A percentile compares a stretch with the other conserved stretches of the same genome.
These are phyloP conservation scores for Sugiyamaella pinicola DNA, from an alignment of 1,139 yeast species.

Conservation along the genomic window DNA sequence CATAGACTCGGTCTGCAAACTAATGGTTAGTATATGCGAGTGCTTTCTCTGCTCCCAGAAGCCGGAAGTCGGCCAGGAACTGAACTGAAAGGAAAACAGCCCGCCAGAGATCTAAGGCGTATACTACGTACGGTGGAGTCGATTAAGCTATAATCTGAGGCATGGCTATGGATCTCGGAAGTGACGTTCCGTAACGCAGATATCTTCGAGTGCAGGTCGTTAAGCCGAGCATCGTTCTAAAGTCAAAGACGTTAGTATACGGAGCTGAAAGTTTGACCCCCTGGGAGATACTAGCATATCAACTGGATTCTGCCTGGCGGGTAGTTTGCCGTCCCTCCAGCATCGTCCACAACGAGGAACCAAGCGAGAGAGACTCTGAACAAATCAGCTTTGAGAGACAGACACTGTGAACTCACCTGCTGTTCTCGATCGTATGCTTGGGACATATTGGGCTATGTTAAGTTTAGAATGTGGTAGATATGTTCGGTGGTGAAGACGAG, in stretches of 20 bases:
- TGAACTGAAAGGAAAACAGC: no score
- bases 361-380: no score
- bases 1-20: constrained; percentile 49
- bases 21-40: background rate
- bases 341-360: no score
- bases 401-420: constrained; percentile 28
- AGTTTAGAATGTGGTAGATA: no score
- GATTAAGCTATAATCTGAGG: constrained; percentile 59
- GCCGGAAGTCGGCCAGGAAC: no score
- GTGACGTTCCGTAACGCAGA: constrained; percentile 63
- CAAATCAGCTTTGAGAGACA: no score
- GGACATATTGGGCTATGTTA: constrained; percentile 24
- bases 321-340: no score
- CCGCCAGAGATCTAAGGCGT: background rate
- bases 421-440: constrained; percentile 37
- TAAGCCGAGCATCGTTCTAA: constrained; percentile 61
- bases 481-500: no score
- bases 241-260: background rate
- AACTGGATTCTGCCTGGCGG: background rate
- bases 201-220: constrained; percentile 61
- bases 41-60: no score
- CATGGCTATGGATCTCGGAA: constrained; percentile 63
- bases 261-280: background rate
- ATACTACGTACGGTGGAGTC: constrained; percentile 45
- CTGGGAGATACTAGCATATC: background rate